phyloP scores from a whole-genome alignment of 768 basidiomycete species.

The Dioszegia aurantiaca region DNA sequence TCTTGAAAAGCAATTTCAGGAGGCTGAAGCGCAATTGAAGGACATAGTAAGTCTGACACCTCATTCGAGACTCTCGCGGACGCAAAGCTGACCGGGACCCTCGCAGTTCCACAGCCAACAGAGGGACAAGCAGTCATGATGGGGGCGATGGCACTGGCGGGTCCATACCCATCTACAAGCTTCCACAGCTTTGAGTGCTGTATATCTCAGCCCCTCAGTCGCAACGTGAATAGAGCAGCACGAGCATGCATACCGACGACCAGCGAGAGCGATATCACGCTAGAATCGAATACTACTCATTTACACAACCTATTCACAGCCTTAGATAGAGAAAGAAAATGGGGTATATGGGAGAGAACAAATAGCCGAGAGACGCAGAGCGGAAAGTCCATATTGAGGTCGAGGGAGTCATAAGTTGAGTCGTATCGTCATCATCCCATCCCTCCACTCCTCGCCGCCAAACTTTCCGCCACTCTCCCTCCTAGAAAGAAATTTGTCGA shows the following conservation, averaged over 20 bases:
- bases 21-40: slow-evolving; percentile 78
- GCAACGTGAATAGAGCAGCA: neutral
- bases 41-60: slow-evolving; percentile 52
- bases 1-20: slow-evolving; percentile 88
- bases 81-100: too few relatives aligned
- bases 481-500: too few relatives aligned
- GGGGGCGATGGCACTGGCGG: too few relatives aligned
- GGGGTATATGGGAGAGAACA: slow-evolving; percentile 1
- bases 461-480: neutral
- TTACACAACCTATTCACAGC: too few relatives aligned
- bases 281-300: too few relatives aligned
- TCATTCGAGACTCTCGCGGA: too few relatives aligned
- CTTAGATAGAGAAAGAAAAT: neutral
- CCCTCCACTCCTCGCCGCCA: neutral
- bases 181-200: too few relatives aligned
- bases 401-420: neutral
- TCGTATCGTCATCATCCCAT: neutral
- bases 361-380: neutral
- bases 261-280: too few relatives aligned
- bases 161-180: too few relatives aligned
- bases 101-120: slow-evolving; percentile 48
- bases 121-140: slow-evolving; percentile 18
- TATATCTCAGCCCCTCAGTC: neutral
- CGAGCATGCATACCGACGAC: too few relatives aligned
- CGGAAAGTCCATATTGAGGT: neutral